Percentiles rank a stretch among this genome's conserved stretches.
These are phyloP conservation scores for Prunus armeniaca DNA, from an alignment of 306 rosid genomes.

Conservation along the genomic window DNA sequence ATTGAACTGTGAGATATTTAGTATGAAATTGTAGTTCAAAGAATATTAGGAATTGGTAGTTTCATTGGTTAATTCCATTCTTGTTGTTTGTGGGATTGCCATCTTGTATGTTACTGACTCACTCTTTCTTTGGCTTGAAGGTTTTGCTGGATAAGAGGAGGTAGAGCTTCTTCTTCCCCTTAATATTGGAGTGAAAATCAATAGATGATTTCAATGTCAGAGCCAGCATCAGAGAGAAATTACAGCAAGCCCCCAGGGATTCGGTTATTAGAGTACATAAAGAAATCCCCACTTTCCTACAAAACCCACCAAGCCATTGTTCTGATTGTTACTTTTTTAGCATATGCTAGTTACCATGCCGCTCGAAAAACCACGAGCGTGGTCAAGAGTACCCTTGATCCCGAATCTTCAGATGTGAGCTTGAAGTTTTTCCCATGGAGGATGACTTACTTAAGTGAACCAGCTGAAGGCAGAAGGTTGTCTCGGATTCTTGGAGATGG, in stretches of 20 bases:
- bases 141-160: conserved; percentile 23
- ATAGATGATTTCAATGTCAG: conserved; percentile 57
- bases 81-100: not conserved
- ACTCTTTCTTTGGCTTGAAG: conserved; percentile 29
- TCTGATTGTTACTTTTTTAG: conserved; percentile 74
- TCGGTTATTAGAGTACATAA: conserved; percentile 47
- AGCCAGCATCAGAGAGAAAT: conserved; percentile 30
- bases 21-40: not conserved
- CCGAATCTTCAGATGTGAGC: conserved; percentile 47
- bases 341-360: conserved; percentile 90
- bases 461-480: conserved; percentile 25
- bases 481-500: conserved; percentile 56
- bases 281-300: conserved; percentile 65
- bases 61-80: not conserved
- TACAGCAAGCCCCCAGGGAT: conserved; percentile 57
- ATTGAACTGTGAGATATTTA: not conserved
- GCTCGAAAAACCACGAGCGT: conserved; percentile 90
- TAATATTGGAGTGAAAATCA: conserved; percentile 17
- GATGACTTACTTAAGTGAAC: conserved; percentile 15
- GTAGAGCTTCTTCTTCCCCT: conserved; percentile 22
- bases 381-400: conserved; percentile 93
- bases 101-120: not conserved
- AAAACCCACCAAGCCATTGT: conserved; percentile 81
- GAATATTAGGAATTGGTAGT: not conserved
- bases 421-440: conserved; percentile 35